phyloP scores from a whole-genome alignment of 768 basidiomycete species.

The Mycena vitilis region DNA sequence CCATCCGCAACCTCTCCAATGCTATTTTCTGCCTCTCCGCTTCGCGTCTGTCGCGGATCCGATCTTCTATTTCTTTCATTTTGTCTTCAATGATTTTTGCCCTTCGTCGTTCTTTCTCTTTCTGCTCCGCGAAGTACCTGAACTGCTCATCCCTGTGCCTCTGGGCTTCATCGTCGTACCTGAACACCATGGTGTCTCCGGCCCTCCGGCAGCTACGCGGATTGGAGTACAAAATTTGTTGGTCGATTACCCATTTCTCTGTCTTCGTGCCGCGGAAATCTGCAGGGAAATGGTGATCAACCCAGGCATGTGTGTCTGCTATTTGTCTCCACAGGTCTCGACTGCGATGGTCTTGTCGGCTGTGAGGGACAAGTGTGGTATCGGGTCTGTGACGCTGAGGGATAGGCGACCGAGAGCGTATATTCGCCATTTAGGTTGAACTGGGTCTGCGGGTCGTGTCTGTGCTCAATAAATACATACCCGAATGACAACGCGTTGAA shows the following conservation, averaged over 20 bases:
- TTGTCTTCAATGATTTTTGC: slow-evolving; percentile 65
- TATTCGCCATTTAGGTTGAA: slow-evolving; percentile 20
- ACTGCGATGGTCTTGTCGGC: neutral
- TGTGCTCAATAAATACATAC: slow-evolving; percentile 15
- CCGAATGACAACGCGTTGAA: slow-evolving; percentile 40
- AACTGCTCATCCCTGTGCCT: slow-evolving; percentile 61
- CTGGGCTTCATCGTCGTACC: slow-evolving; percentile 62
- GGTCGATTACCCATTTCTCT: slow-evolving; percentile 74
- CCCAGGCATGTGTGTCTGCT: slow-evolving; percentile 60
- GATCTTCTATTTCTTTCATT: slow-evolving; percentile 62
- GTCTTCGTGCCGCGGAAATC: slow-evolving; percentile 62
- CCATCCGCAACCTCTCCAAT: slow-evolving; percentile 58
- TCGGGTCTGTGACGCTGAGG: slow-evolving; percentile 21
- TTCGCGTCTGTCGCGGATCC: slow-evolving; percentile 62
- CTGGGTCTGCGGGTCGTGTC: neutral
- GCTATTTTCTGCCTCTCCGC: slow-evolving; percentile 59
- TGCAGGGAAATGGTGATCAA: slow-evolving; percentile 63
- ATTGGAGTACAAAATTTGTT: slow-evolving; percentile 58
- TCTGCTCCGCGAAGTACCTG: slow-evolving; percentile 56
- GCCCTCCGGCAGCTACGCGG: slow-evolving; percentile 48
- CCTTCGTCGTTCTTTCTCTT: slow-evolving; percentile 54
- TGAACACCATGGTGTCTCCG: slow-evolving; percentile 66
- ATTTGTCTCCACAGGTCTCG: slow-evolving; percentile 53
- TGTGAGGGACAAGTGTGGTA: neutral
- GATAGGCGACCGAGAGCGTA: slow-evolving; percentile 30